phyloP scores from a whole-genome alignment of 2,329 filamentous ascomycete genomes.

The Xylaria hypoxylon region DNA sequence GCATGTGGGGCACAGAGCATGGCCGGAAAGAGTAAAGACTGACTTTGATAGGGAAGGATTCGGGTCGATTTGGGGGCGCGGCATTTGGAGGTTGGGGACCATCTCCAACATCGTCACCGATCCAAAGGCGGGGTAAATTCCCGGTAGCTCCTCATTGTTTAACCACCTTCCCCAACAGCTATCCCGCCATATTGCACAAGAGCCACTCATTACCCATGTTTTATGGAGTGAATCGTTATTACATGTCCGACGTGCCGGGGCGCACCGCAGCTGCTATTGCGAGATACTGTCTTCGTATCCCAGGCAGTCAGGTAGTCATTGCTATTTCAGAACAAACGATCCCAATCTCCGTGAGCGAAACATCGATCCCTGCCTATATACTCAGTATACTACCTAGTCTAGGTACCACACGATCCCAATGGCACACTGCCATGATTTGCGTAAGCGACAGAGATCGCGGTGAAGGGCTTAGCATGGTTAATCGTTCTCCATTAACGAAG shows the following conservation, averaged over 20 bases:
- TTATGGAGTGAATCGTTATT: background rate
- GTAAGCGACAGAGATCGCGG: slow-evolving; percentile 7
- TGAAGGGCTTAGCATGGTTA: background rate
- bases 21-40: background rate
- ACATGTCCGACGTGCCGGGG: background rate
- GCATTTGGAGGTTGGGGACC: slow-evolving; percentile 16
- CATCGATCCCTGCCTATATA: slow-evolving; percentile 13
- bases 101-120: slow-evolving; percentile 37
- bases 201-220: slow-evolving; percentile 18
- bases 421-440: slow-evolving; percentile 7
- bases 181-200: slow-evolving; percentile 6
- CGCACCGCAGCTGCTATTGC: slow-evolving; percentile 2
- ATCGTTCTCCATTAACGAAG: background rate
- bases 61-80: slow-evolving; percentile 13
- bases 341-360: slow-evolving; percentile 12
- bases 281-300: slow-evolving; percentile 2
- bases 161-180: slow-evolving; percentile 37
- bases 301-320: background rate
- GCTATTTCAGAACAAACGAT: background rate
- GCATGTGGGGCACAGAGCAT: slow-evolving; percentile 12
- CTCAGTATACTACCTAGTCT: background rate
- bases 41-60: slow-evolving; percentile 7
- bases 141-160: slow-evolving; percentile 18
- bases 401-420: background rate
- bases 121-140: slow-evolving; percentile 26